phyloP scores from a whole-genome alignment of 2,329 filamentous ascomycete genomes.

The Decorospora gaudefroyi region DNA sequence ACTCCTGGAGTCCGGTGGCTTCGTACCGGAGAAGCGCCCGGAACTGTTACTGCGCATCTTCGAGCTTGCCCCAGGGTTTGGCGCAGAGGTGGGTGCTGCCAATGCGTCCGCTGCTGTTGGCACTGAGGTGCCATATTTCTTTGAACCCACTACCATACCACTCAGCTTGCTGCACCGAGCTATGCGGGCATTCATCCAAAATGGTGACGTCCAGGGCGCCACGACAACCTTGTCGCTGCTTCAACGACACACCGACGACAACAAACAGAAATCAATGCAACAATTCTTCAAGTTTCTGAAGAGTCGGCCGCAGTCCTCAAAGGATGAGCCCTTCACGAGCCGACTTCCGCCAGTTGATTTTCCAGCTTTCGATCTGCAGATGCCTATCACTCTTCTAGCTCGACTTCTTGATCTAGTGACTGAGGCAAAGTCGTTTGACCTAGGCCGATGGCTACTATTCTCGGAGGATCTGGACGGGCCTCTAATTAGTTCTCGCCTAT shows the following conservation, averaged over 20 bases:
- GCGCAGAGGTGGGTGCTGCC: slow-evolving; percentile 45
- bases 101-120: slow-evolving; percentile 38
- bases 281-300: slow-evolving; percentile 50
- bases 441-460: slow-evolving; percentile 60
- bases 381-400: slow-evolving; percentile 56
- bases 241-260: slow-evolving; percentile 50
- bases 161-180: slow-evolving; percentile 52
- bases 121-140: slow-evolving; percentile 47
- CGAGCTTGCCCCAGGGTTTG: slow-evolving; percentile 49
- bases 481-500: slow-evolving; percentile 53
- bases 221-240: slow-evolving; percentile 47
- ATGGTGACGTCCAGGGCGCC: slow-evolving; percentile 48
- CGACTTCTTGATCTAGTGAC: slow-evolving; percentile 58
- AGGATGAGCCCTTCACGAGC: slow-evolving; percentile 34
- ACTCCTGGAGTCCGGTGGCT: slow-evolving; percentile 54
- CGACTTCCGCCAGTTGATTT: slow-evolving; percentile 48
- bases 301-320: slow-evolving; percentile 13
- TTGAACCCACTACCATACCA: slow-evolving; percentile 51
- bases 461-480: slow-evolving; percentile 59
- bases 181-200: slow-evolving; percentile 47
- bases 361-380: slow-evolving; percentile 51
- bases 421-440: slow-evolving; percentile 52
- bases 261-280: slow-evolving; percentile 50
- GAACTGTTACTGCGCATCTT: slow-evolving; percentile 49
- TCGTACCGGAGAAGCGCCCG: slow-evolving; percentile 54